phyloP scores from a whole-genome alignment of 129 eudicot genomes.

The Chrysanthemum makinoi region DNA sequence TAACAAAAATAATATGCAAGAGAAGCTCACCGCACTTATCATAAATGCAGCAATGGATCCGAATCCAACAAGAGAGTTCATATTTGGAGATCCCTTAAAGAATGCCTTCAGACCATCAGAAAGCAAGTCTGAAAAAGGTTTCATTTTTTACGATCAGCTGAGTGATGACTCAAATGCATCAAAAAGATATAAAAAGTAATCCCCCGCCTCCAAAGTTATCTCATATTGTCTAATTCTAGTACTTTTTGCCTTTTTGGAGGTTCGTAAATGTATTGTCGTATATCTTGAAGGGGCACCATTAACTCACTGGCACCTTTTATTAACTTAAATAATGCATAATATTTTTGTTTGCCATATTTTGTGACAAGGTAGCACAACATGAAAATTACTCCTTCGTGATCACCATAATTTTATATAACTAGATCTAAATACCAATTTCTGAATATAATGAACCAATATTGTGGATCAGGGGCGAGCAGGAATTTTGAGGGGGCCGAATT shows the following conservation, averaged over 20 bases:
- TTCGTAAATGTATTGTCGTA: background rate
- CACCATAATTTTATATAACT: background rate
- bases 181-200: background rate
- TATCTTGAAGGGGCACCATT: background rate
- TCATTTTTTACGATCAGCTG: constrained; percentile 3
- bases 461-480: too few species aligned
- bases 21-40: constrained; percentile 63
- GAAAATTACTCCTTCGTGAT: too few species aligned
- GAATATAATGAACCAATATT: too few species aligned
- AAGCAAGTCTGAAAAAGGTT: constrained; percentile 55
- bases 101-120: constrained; percentile 78
- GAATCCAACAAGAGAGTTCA: constrained; percentile 97
- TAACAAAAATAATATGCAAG: constrained; percentile 17
- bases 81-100: constrained; percentile 82
- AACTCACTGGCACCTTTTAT: too few species aligned
- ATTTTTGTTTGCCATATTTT: background rate
- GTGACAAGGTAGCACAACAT: too few species aligned
- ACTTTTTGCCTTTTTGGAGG: background rate
- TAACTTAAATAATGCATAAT: background rate
- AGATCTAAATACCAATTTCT: too few species aligned
- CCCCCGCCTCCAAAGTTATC: background rate
- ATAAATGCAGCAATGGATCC: constrained; percentile 90
- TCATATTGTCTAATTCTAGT: background rate
- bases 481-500: too few species aligned
- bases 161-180: background rate